phyloP scores from a whole-genome alignment of 257 asterid genomes.

The Nicotiana obtusifolia region DNA sequence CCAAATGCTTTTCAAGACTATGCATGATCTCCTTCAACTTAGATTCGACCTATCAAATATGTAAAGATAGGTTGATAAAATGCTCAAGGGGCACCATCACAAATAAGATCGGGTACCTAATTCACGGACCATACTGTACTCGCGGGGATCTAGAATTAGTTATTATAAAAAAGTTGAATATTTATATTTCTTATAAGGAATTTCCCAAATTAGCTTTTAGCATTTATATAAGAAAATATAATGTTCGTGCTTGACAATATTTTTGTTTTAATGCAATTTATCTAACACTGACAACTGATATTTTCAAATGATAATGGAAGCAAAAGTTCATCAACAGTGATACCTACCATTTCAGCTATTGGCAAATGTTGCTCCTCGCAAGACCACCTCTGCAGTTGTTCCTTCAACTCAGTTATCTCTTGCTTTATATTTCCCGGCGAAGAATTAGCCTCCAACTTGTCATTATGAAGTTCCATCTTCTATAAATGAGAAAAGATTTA shows the following conservation, averaged over 20 bases:
- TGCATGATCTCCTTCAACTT: conserved; percentile 22
- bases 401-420: conserved; percentile 43
- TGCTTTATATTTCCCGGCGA: conserved; percentile 38
- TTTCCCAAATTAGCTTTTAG: neutral
- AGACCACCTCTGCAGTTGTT: conserved; percentile 28
- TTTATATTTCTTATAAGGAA: neutral
- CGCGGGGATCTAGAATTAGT: neutral
- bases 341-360: conserved; percentile 47
- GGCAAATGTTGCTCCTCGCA: conserved; percentile 40
- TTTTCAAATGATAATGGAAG: neutral
- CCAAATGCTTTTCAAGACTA: conserved; percentile 32
- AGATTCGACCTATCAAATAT: conserved; percentile 24
- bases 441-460: conserved; percentile 37
- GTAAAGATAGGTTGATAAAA: neutral
- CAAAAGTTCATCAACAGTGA: neutral
- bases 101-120: neutral
- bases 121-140: neutral
- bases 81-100: neutral
- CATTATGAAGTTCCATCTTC: conserved; percentile 29
- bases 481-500: neutral
- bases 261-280: neutral
- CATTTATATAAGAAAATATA: neutral
- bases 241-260: neutral
- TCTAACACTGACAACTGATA: neutral
- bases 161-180: neutral